phyloP scores from a whole-genome alignment of 768 basidiomycete genomes.

The Hericium rajendrae region DNA sequence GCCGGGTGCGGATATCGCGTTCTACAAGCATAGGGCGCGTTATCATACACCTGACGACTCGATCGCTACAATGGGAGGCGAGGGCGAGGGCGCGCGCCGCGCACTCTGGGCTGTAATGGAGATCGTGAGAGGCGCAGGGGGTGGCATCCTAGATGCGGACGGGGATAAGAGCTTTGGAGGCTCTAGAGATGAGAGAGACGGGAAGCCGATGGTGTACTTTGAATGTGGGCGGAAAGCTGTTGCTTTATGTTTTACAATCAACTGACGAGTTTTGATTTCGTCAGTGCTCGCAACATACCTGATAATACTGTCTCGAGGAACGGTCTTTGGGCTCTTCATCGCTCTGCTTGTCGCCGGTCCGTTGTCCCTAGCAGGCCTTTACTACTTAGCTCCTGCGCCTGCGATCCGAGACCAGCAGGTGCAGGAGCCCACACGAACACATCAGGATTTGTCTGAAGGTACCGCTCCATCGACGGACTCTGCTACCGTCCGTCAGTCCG shows the following conservation, averaged over 20 bases:
- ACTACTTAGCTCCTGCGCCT: constrained; percentile 13
- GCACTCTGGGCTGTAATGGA: constrained; percentile 80
- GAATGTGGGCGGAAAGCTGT: constrained; percentile 41
- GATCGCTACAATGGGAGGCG: constrained; percentile 40
- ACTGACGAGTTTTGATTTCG: not conserved
- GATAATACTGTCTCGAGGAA: constrained; percentile 42
- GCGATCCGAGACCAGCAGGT: too few species aligned
- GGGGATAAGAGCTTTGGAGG: constrained; percentile 9
- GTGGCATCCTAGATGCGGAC: constrained; percentile 38
- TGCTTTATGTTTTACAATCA: not conserved
- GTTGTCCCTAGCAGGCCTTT: constrained; percentile 33
- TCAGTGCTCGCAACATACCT: constrained; percentile 52
- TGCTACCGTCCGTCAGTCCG: too few species aligned
- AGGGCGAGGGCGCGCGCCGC: constrained; percentile 36
- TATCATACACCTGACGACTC: constrained; percentile 75
- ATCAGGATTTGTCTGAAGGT: too few species aligned
- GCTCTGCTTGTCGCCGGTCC: constrained; percentile 57
- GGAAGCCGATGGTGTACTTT: constrained; percentile 47
- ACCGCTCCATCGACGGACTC: too few species aligned
- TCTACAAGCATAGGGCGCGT: constrained; percentile 61
- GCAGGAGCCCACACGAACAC: too few species aligned
- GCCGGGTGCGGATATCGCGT: constrained; percentile 70
- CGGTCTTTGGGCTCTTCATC: constrained; percentile 48
- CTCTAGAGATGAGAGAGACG: constrained; percentile 16
- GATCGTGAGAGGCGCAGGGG: constrained; percentile 42